A percentile compares a stretch with the other conserved stretches of the same genome.
phyloP scores from a whole-genome alignment of 2,329 filamentous ascomycete genomes.

The Cytospora schulzeri region DNA sequence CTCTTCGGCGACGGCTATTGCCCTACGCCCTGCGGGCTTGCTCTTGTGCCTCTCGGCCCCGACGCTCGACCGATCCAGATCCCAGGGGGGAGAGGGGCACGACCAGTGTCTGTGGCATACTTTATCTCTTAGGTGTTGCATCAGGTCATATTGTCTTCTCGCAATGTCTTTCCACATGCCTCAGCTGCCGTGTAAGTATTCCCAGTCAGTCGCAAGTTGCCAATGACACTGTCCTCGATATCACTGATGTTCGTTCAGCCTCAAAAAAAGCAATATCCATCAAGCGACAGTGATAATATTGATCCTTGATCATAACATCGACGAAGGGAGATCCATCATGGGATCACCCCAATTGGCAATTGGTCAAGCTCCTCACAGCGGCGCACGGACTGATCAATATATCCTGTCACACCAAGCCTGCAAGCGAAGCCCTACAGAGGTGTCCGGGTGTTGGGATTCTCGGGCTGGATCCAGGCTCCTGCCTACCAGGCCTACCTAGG shows the following conservation, averaged over 20 bases:
- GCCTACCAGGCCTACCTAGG: neutral
- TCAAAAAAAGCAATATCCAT: constrained; percentile 13
- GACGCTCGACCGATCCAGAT: constrained; percentile 11
- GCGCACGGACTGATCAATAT: neutral
- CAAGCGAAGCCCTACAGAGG: neutral
- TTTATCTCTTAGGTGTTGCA: constrained; percentile 5
- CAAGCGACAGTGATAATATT: neutral
- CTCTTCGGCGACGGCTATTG: neutral
- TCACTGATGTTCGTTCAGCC: constrained; percentile 9
- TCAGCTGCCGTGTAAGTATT: neutral
- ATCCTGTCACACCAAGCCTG: neutral
- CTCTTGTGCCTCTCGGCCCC: constrained; percentile 12
- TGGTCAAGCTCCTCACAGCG: neutral
- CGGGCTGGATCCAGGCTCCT: neutral
- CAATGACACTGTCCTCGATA: no score
- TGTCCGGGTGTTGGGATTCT: neutral
- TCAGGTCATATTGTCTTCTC: constrained; percentile 14
- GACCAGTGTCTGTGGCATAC: neutral
- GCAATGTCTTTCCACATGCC: constrained; percentile 9
- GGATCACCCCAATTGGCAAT: constrained; percentile 2
- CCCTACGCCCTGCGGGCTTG: constrained; percentile 11
- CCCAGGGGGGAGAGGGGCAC: constrained; percentile 4
- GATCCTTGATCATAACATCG: constrained; percentile 18
- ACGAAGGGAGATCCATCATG: constrained; percentile 13
- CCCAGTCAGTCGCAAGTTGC: neutral